Conservation (phyloP, 805 yeast species). For the baker's yeast (Saccharomyces cerevisiae) region DNA sequence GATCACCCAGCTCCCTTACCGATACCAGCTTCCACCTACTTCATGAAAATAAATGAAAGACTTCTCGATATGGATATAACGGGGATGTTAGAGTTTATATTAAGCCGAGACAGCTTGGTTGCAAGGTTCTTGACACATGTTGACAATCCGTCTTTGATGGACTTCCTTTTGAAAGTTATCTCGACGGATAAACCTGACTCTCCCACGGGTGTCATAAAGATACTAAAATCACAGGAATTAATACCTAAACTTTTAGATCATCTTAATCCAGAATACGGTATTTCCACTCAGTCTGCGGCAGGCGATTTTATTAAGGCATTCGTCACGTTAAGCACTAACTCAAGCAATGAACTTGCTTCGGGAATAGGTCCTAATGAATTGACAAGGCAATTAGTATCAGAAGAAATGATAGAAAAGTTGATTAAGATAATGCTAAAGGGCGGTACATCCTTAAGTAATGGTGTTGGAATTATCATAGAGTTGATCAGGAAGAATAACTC, state of each 20-base stretch:
- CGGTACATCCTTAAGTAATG: slow-evolving; percentile 83
- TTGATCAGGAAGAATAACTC: slow-evolving; percentile 90
- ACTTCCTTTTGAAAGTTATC: slow-evolving; percentile 76
- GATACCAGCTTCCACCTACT: slow-evolving; percentile 71
- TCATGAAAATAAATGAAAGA: slow-evolving; percentile 86
- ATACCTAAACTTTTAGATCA: slow-evolving; percentile 65
- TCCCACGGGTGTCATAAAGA: slow-evolving; percentile 78
- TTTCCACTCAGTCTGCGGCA: slow-evolving; percentile 81
- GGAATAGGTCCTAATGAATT: slow-evolving; percentile 94
- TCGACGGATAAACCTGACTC: slow-evolving; percentile 87
- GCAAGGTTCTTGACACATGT: slow-evolving; percentile 75
- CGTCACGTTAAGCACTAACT: slow-evolving; percentile 86
- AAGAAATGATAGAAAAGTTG: slow-evolving; percentile 53
- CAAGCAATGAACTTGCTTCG: slow-evolving; percentile 75
- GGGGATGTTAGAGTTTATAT: slow-evolving; percentile 61
- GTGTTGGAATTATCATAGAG: slow-evolving; percentile 90
- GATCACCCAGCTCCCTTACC: slow-evolving; percentile 62
- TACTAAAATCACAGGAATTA: slow-evolving; percentile 62
- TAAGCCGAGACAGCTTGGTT: slow-evolving; percentile 59
- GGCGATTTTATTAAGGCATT: slow-evolving; percentile 92
- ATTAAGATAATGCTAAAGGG: slow-evolving; percentile 71
- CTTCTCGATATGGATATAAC: slow-evolving; percentile 81
- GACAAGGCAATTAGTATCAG: slow-evolving; percentile 81
- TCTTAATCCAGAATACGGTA: slow-evolving; percentile 48
- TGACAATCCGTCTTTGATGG: slow-evolving; percentile 91